Conservation (phyloP, 176 grass and related monocot species). For the Carex cristatella region DNA sequence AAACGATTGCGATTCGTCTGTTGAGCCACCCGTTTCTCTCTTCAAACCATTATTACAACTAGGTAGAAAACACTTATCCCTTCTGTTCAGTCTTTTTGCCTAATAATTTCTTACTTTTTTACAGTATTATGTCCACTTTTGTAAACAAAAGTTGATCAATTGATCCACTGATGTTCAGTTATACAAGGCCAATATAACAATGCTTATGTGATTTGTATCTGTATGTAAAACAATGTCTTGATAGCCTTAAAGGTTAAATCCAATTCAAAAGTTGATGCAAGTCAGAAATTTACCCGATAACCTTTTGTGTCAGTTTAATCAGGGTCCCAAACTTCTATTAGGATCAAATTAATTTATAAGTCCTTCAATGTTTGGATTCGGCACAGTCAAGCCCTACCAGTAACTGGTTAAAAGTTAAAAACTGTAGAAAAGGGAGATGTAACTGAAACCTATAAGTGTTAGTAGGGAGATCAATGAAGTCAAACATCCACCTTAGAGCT, state of each 20-base stretch:
- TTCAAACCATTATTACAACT: neutral
- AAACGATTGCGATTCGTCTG: neutral
- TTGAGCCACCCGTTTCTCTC: neutral
- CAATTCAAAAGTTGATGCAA: neutral
- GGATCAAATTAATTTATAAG: neutral
- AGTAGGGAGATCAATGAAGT: neutral
- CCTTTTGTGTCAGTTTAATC: neutral
- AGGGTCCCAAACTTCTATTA: neutral
- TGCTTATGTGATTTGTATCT: neutral
- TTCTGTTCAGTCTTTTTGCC: neutral
- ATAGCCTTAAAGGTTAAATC: too few relatives aligned
- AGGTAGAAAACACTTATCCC: too few relatives aligned
- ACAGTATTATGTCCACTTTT: neutral
- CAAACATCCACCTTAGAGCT: neutral
- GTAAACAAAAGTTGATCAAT: neutral
- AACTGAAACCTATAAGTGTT: neutral
- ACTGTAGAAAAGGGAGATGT: neutral
- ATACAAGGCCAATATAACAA: neutral
- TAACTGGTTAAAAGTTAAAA: neutral
- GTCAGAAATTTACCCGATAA: neutral
- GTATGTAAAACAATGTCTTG: neutral
- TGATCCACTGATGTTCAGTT: neutral
- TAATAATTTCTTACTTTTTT: neutral
- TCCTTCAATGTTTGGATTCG: neutral
- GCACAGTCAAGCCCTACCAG: neutral